Base-by-base conservation (phyloP, 2,329 filamentous ascomycete species). In the Sporothrix brasiliensis region DNA sequence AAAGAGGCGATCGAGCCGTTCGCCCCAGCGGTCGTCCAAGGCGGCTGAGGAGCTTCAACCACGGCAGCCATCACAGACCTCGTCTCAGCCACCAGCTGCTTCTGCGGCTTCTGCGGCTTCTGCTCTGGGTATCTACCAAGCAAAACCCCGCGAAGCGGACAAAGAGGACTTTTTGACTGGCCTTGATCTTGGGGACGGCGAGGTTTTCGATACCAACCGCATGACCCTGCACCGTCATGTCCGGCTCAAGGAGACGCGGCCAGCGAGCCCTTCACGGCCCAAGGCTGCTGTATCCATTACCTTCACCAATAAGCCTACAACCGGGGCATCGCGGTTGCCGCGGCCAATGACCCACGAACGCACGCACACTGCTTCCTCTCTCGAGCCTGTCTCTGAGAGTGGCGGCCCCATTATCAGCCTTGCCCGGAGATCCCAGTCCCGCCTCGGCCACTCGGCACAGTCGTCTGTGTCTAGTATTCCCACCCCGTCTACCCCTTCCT, bases 361-460 rank as follows among this genome's bases (percentile, higher is more conserved):
- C 69, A 84, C 86, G 16, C 86, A 86, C 68, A 87, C 89, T 5
- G 87, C 88, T 74, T 91, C 91, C 13, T 90, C 91, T 21, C 85
- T 98, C n/a, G 94, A 97, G 77, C 93, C 94, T 27, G 93, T 98
- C 6, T 96, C 93, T 52, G 94, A 98, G 80, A 93, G 89, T 74
- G 93, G 93, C 67, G 92, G 89, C 4, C 88, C 92, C 24, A 86
- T 91, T 63, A 74, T 77, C 54, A 87, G 85, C 72, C 81, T 82
- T 19, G 84, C 84, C 73, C 86, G 88, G 70, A 84, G 89, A 73
- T 88, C 91, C 54, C 87, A 88, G 73, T 92, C 90, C 3, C 86
- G 91, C 70, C 78, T 92, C 39, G 88, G 61, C 14, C 91, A 94
- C 78, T 87, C 88, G 13, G 81, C 88, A 19, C 89, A 92, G 75